Evolutionary conservation across 768 basidiomycete genomes (phyloP).

Genomic region (Boletellus emodensis): DNA sequence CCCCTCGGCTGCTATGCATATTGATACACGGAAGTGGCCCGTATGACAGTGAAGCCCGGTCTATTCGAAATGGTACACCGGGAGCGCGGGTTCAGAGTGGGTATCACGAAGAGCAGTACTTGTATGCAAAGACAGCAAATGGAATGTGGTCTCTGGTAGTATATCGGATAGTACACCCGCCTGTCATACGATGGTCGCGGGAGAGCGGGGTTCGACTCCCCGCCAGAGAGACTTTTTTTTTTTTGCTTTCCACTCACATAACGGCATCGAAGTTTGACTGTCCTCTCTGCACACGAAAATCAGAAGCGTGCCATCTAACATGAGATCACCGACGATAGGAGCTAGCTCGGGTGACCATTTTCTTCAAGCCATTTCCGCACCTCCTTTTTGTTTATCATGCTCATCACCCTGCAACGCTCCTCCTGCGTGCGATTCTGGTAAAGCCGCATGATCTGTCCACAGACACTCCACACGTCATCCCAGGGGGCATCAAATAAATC

Average conservation of each 20-base stretch:
- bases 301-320: background rate
- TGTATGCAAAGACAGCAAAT: background rate
- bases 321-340: background rate
- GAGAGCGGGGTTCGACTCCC: slow-evolving; percentile 45
- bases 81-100: too few species aligned
- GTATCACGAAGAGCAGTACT: too few species aligned
- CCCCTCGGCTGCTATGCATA: too few species aligned
- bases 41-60: too few species aligned
- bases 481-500: slow-evolving; percentile 87
- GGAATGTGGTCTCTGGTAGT: slow-evolving; percentile 36
- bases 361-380: slow-evolving; percentile 82
- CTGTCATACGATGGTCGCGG: slow-evolving; percentile 38
- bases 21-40: too few species aligned
- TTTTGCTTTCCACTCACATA: too few species aligned
- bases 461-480: slow-evolving; percentile 85
- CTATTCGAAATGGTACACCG: too few species aligned
- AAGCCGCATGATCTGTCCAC: slow-evolving; percentile 79
- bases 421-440: slow-evolving; percentile 53
- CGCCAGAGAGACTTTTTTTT: slow-evolving; percentile 37
- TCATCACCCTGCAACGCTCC: slow-evolving; percentile 47
- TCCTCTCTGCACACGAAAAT: background rate
- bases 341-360: slow-evolving; percentile 16
- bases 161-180: slow-evolving; percentile 52
- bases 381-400: slow-evolving; percentile 69
- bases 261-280: too few species aligned